These are phyloP conservation scores for Lanmaoa rubissima DNA, from an alignment of 768 basidiomycete genomes.

Conservation along the genomic window DNA sequence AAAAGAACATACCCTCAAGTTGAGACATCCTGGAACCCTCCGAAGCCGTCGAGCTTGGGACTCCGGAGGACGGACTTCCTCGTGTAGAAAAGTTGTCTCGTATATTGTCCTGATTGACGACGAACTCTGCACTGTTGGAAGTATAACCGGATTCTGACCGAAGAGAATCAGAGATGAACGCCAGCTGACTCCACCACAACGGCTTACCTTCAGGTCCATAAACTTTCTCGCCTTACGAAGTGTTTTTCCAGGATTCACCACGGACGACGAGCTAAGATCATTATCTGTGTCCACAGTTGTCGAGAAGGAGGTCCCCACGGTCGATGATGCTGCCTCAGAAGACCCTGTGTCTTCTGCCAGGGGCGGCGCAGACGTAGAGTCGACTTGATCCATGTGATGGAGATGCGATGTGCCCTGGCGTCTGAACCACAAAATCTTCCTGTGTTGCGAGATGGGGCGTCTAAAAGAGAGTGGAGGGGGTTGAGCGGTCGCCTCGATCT, in stretches of 20 bases:
- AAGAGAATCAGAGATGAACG: not conserved
- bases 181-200: too few relatives aligned
- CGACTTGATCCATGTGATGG: not conserved
- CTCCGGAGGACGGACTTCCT: not conserved
- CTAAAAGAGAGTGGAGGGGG: slow-evolving; percentile 4
- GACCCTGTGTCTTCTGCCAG: not conserved
- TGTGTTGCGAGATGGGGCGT: not conserved
- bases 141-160: not conserved
- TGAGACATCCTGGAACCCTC: slow-evolving; percentile 2
- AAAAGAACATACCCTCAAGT: slow-evolving; percentile 3
- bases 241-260: not conserved
- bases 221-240: slow-evolving; percentile 2
- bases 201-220: slow-evolving; percentile 1
- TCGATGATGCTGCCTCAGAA: not conserved
- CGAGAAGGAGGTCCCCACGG: not conserved
- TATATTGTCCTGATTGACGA: not conserved
- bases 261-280: not conserved
- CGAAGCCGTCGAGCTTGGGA: not conserved
- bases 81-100: not conserved
- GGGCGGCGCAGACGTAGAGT: not conserved
- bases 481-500: not conserved
- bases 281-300: not conserved
- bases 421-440: not conserved
- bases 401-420: not conserved
- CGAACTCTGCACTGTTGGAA: not conserved